Percentiles rank a stretch among this genome's conserved stretches.
Evolutionary conservation across 2,329 filamentous ascomycete species (phyloP).

Genomic region (Aphanocladium album): DNA sequence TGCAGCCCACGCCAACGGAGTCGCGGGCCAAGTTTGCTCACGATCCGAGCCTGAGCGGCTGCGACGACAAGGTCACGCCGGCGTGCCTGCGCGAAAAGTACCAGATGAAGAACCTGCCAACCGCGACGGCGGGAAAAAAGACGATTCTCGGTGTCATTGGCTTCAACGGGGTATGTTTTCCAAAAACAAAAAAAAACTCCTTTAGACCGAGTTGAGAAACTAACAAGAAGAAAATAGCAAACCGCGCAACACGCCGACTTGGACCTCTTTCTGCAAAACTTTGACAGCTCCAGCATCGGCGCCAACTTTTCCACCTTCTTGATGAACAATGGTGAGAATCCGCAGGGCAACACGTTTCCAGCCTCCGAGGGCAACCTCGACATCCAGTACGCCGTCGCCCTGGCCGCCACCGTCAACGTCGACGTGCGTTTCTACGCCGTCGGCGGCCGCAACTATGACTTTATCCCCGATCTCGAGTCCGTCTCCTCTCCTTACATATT

Average conservation of each 20-base stretch:
- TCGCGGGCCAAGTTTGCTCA: not conserved
- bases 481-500: slow-evolving; percentile 16
- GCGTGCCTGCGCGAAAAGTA: slow-evolving; percentile 41
- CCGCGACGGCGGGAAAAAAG: slow-evolving; percentile 51
- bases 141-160: slow-evolving; percentile 60
- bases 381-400: slow-evolving; percentile 30
- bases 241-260: slow-evolving; percentile 51
- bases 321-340: slow-evolving; percentile 53
- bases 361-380: slow-evolving; percentile 34
- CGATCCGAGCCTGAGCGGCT: slow-evolving; percentile 22
- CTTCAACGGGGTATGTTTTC: slow-evolving; percentile 32
- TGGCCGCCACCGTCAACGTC: slow-evolving; percentile 29
- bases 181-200: too few species aligned
- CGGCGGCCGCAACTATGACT: slow-evolving; percentile 27
- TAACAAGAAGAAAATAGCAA: too few species aligned
- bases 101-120: slow-evolving; percentile 40
- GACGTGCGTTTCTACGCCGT: slow-evolving; percentile 30
- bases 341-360: slow-evolving; percentile 34
- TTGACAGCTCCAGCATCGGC: slow-evolving; percentile 45
- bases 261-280: slow-evolving; percentile 48
- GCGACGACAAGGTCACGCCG: slow-evolving; percentile 37
- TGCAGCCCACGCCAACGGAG: not conserved
- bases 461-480: slow-evolving; percentile 31
- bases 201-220: too few species aligned
- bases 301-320: slow-evolving; percentile 52